A percentile compares a stretch with the other conserved stretches of the same genome.
Conservation (phyloP, 805 yeast genomes). For the Scheffersomyces coipomensis region DNA sequence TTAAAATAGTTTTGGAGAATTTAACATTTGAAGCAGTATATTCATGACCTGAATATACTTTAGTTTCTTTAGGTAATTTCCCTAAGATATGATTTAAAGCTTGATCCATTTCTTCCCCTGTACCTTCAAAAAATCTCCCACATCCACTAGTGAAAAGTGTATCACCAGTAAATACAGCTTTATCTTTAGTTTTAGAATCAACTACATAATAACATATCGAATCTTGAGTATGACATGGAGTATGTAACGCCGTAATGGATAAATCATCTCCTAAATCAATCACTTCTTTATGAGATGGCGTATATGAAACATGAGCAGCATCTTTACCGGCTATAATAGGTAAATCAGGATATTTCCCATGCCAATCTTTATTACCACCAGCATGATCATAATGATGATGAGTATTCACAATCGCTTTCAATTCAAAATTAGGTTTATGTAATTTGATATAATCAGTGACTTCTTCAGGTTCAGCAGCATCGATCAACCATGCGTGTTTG, state of each 20-base stretch:
- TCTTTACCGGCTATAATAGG: slow-evolving; percentile 84
- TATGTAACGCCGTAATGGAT: slow-evolving; percentile 76
- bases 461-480: slow-evolving; percentile 88
- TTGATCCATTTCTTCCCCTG: slow-evolving; percentile 72
- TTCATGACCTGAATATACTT: slow-evolving; percentile 93
- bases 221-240: slow-evolving; percentile 98
- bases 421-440: slow-evolving; percentile 40
- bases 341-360: slow-evolving; percentile 39
- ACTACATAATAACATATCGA: slow-evolving; percentile 82
- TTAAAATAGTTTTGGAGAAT: slow-evolving; percentile 68
- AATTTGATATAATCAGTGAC: slow-evolving; percentile 45
- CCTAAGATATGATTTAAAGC: slow-evolving; percentile 63
- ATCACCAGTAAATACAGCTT: slow-evolving; percentile 91
- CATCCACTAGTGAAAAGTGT: slow-evolving; percentile 93
- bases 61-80: slow-evolving; percentile 63
- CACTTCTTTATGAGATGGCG: slow-evolving; percentile 65
- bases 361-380: slow-evolving; percentile 68
- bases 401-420: slow-evolving; percentile 84
- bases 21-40: slow-evolving; percentile 80
- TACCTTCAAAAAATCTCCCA: slow-evolving; percentile 95
- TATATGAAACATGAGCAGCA: slow-evolving; percentile 67
- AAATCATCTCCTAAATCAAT: slow-evolving; percentile 64
- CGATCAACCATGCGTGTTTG: slow-evolving; percentile 76
- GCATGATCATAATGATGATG: slow-evolving; percentile 97
- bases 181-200: slow-evolving; percentile 62